Evolutionary conservation across 805 yeast genomes (phyloP).

Genomic region (Candida sphagnicola): DNA sequence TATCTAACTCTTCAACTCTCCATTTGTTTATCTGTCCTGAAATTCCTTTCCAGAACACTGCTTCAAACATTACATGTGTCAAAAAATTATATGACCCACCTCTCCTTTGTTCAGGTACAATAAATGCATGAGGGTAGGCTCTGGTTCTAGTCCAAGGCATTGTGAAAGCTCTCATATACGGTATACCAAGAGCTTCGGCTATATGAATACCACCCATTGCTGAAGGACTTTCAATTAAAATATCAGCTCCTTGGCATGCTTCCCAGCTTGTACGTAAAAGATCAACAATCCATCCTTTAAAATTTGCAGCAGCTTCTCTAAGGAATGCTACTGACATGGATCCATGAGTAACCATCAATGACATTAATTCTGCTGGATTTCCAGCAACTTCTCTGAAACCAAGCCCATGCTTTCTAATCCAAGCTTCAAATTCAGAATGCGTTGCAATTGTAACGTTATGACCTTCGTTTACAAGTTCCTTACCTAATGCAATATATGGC

Average conservation of each 20-base stretch:
- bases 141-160: conserved; percentile 98
- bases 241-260: conserved; percentile 80
- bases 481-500: conserved; percentile 88
- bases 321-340: conserved; percentile 78
- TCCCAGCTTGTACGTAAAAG: conserved; percentile 73
- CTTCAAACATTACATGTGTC: conserved; percentile 91
- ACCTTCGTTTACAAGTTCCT: conserved; percentile 75
- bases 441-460: conserved; percentile 83
- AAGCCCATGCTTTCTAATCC: conserved; percentile 68
- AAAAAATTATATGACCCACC: conserved; percentile 92
- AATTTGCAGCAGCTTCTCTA: conserved; percentile 76
- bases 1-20: conserved; percentile 64
- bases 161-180: conserved; percentile 92
- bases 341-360: conserved; percentile 89
- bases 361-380: conserved; percentile 87
- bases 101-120: conserved; percentile 88
- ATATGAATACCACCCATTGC: conserved; percentile 95
- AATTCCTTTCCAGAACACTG: conserved; percentile 89
- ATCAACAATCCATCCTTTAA: conserved; percentile 79
- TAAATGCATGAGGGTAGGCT: conserved; percentile 94
- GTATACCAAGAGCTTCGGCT: conserved; percentile 86
- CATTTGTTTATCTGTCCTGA: conserved; percentile 83
- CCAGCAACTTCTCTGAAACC: conserved; percentile 80
- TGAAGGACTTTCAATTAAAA: conserved; percentile 91
- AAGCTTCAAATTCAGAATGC: conserved; percentile 73